phyloP scores from a whole-genome alignment of 2,329 filamentous ascomycete species.

The Neurospora sp. region DNA sequence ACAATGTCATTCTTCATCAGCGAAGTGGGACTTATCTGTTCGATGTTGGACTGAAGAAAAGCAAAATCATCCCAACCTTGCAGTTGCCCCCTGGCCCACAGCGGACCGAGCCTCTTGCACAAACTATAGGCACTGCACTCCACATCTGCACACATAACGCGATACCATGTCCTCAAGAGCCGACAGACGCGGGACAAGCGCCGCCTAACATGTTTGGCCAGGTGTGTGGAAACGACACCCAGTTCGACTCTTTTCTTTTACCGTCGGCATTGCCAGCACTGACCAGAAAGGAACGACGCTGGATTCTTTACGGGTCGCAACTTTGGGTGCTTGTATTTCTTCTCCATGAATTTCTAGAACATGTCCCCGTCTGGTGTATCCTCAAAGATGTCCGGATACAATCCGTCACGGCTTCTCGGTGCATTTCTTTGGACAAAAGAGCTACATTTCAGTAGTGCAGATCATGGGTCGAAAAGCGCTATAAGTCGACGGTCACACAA shows the following conservation, averaged over 20 bases:
- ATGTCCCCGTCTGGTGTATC: not conserved
- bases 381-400: not conserved
- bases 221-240: not conserved
- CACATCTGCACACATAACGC: not conserved
- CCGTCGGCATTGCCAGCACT: not conserved
- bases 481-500: not conserved
- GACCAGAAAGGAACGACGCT: not conserved
- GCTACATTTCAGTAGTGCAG: not conserved
- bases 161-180: not conserved
- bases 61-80: not conserved
- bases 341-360: not conserved
- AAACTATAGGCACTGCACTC: not conserved
- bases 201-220: not conserved
- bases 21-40: not conserved
- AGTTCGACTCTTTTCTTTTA: not conserved
- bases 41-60: not conserved
- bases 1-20: not conserved
- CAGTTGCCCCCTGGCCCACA: not conserved
- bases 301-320: not conserved
- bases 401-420: not conserved
- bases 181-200: not conserved
- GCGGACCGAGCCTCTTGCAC: not conserved
- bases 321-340: not conserved
- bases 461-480: not conserved
- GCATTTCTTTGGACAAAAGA: not conserved